phyloP scores from a whole-genome alignment of 495 filamentous ascomycete species.

The Parathielavia hyrcaniae region DNA sequence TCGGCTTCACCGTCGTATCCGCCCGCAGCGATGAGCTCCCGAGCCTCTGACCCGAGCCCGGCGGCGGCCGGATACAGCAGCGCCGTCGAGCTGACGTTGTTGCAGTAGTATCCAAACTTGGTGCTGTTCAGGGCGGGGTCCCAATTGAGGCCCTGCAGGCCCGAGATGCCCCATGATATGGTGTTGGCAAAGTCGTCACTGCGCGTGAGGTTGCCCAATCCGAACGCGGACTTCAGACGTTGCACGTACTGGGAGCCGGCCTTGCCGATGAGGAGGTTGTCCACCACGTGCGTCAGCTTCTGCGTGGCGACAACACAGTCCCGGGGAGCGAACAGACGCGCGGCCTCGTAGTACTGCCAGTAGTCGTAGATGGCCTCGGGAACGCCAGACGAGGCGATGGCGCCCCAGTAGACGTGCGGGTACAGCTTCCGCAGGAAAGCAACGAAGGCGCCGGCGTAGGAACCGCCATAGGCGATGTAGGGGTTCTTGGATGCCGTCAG shows the following conservation, averaged over 20 bases:
- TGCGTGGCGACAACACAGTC: slow-evolving; percentile 52
- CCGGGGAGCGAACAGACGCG: slow-evolving; percentile 46
- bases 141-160: slow-evolving; percentile 63
- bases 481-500: slow-evolving; percentile 53
- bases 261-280: slow-evolving; percentile 57
- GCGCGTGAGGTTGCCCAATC: slow-evolving; percentile 51
- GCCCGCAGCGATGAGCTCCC: slow-evolving; percentile 45
- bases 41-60: slow-evolving; percentile 37
- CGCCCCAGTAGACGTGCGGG: slow-evolving; percentile 61
- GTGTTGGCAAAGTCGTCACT: slow-evolving; percentile 56
- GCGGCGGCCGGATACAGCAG: slow-evolving; percentile 44
- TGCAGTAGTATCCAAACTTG: slow-evolving; percentile 54
- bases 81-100: slow-evolving; percentile 45
- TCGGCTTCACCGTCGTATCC: slow-evolving; percentile 50
- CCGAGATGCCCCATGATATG: slow-evolving; percentile 45
- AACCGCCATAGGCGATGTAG: slow-evolving; percentile 68
- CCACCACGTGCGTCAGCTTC: slow-evolving; percentile 54
- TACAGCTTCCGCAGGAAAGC: slow-evolving; percentile 65
- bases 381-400: slow-evolving; percentile 66
- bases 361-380: slow-evolving; percentile 65
- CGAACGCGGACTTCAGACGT: slow-evolving; percentile 56
- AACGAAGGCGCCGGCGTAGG: slow-evolving; percentile 66
- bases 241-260: slow-evolving; percentile 36
- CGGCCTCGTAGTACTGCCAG: slow-evolving; percentile 64
- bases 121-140: slow-evolving; percentile 53